Evolutionary conservation across 345 rosid genomes (phyloP), one percentile per base, ranked within the genome.

Genomic region (Salix caprea): DNA sequence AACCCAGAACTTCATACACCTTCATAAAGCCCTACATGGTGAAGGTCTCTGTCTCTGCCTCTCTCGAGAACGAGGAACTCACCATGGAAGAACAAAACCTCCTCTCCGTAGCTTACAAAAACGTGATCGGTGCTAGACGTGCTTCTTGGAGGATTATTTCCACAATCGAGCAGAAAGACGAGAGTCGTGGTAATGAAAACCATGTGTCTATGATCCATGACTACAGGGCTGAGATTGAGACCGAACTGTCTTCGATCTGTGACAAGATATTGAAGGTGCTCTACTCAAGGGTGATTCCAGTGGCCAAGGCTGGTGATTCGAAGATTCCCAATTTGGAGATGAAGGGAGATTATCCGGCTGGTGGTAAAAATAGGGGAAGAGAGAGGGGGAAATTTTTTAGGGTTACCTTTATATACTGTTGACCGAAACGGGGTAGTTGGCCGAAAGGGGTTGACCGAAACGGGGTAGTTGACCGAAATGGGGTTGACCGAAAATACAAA

Each of bases 91-190:
- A 94, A 81, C 79, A 97, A 14, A 94, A 92, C 85, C 98, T 94
- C 74, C 97, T 94, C 76, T 94, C 97, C 34, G 97, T 94, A 6
- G 97, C 98, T 28, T 94, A 94, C 87, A 94, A 94, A 84, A 92
- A 94, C 87, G 98, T 94, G 60, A 94, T 94, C 84, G 98, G 98
- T 23, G 94, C 98, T 3, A 88, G 96, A 40, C 91, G 94, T 42
- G 98, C 97, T 72, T 90, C 96, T 48, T 94, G 98, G 98, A 83
- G 97, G 9, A 94, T 90, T 80, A 90, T 94, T 30, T 94, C 98
- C 71, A 90, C 93, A 52, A 93, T 93, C 66, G 97, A 93, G 76
- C 95, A 93, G 84, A 94, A 94, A 74, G 96, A 94, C 85, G 97
- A 94, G 85, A 87, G 90, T 84, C 94, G 97, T 16, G 94, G 97